Base-by-base conservation (phyloP, 306 rosid genomes). In the Cucurbita ficifolia region DNA sequence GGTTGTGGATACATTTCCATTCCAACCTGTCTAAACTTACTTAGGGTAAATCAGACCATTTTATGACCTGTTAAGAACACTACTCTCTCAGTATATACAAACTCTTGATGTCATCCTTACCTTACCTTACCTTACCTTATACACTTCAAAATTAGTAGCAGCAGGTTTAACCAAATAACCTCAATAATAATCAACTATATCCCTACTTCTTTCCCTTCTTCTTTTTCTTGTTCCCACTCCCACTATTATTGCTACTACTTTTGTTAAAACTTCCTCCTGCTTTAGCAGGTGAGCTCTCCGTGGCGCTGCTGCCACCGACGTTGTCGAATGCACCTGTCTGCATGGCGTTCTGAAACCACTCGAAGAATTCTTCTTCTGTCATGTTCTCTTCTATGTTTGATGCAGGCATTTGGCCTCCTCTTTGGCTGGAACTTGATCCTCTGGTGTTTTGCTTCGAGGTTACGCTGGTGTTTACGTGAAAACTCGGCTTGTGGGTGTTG, bases 401-500 rank as follows among this genome's bases (percentile, higher is more conserved):
- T 24, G 88, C 45, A 5, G 97, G 97, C 82, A 81, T 79, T 46
- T 78, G 84, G 70, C 88, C 88, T 0, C 95, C 88, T 81, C 85
- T 85, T 76, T 89, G 99, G 48, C 92, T 90, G 17, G 99, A 84
- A 77, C 79, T 82, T 18, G 97, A 61, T 78, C 91, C 96, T 83
- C 87, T 95, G 10, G 82, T 65, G 83, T 64, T 87, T 38, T 83
- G 85, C 79, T 94, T 94, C 7, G 96, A 78, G 71, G 85, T 83
- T 56, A 91, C 70, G 75, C 87, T 95, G 8, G 99, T 89, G 86
- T 91, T 95, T 70, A 95, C 99, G 63, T 95, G 97, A 73, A 95
- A 95, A 84, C 96, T 91, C 45, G 99, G 99, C 79, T 84, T 91
- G 75, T 95, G 99, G 59, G 96, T 91, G 81, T 95, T 95, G 50